Base-by-base conservation (phyloP, 257 asterid genomes). In the Solanum megistacrolobum region DNA sequence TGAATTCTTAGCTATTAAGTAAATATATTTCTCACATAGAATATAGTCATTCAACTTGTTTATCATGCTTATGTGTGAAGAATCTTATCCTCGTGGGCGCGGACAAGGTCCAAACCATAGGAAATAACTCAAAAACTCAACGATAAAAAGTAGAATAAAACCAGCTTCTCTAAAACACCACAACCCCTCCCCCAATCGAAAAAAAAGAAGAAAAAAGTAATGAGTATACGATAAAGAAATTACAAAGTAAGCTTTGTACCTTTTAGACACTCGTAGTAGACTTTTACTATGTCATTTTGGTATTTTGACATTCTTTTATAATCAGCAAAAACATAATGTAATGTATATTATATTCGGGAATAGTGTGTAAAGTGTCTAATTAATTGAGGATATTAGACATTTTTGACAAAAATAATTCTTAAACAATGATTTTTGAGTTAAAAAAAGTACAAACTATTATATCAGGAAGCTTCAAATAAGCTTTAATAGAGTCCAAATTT, bases 1-100 rank as follows among this genome's bases (percentile, higher is more conserved):
- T 88, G 92, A 88, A 88, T 95, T 93, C 98, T 96, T 95, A 93
- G 91, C 90, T 78, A 86, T 90, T 92, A 95, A 96, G 99, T 91
- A 96, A 96, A 81, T 74, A 10, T 35, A n/a, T 62, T 62, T 90
- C 48, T 48, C 81, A 27, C 7, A 62, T 31, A 79, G 68, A 36
- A 83, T 55, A 13, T 25, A 38, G 34, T 75, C 5, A 55, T 55
- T 6, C 65, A 6, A 55, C n/a, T 55, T 6, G 4, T 55, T 55
- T 55, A 0, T 18, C 65, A 55, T 2, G 21, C 60, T 0, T 48
- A 48, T 14, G 10, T 3, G 11, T 12, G 21, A 27, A 68, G 21
- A 27, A 68, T 68, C 10, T 68, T 68, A 12, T n/a, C 7, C 72
- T 65, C 16, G 1, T 5, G 2, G 69, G 14, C 3, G 6, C 29